These are phyloP conservation scores for Solanum pennellii DNA, from an alignment of 257 asterid genomes.

Conservation along the genomic window DNA sequence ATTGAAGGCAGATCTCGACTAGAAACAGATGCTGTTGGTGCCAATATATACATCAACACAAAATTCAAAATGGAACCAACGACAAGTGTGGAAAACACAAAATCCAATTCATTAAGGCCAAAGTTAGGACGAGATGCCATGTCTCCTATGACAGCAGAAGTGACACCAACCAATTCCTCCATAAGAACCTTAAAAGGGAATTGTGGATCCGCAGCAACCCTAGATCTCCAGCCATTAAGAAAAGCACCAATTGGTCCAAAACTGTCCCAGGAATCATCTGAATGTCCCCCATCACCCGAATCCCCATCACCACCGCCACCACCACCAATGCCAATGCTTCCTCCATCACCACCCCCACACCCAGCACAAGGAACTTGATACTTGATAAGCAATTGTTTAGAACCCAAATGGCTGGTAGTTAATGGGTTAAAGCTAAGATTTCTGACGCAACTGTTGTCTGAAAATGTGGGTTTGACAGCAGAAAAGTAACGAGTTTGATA, in stretches of 20 bases:
- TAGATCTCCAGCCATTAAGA: conserved; percentile 71
- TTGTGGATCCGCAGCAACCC: conserved; percentile 88
- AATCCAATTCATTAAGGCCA: conserved; percentile 87
- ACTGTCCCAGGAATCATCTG: conserved; percentile 26
- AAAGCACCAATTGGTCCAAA: conserved; percentile 81
- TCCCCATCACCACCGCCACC: conserved; percentile 17
- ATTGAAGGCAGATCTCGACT: conserved; percentile 44
- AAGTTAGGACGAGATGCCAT: conserved; percentile 93
- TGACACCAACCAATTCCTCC: conserved; percentile 91
- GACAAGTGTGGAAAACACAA: conserved; percentile 79
- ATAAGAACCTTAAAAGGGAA: conserved; percentile 86
- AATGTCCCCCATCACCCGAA: conserved; percentile 34
- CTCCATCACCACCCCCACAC: conserved; percentile 1
- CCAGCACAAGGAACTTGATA: conserved; percentile 7
- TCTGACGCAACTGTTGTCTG: neutral
- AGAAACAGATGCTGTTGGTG: conserved; percentile 54
- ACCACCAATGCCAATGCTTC: neutral
- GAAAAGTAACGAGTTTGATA: neutral
- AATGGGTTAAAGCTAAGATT: neutral
- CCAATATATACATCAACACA: conserved; percentile 75
- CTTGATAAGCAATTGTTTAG: neutral
- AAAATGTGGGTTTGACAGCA: neutral
- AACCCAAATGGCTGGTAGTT: neutral
- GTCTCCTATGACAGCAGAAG: conserved; percentile 75
- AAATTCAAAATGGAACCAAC: conserved; percentile 78